Base-by-base conservation (phyloP, 768 basidiomycete species). In the Lactarius pseudohatsudake region DNA sequence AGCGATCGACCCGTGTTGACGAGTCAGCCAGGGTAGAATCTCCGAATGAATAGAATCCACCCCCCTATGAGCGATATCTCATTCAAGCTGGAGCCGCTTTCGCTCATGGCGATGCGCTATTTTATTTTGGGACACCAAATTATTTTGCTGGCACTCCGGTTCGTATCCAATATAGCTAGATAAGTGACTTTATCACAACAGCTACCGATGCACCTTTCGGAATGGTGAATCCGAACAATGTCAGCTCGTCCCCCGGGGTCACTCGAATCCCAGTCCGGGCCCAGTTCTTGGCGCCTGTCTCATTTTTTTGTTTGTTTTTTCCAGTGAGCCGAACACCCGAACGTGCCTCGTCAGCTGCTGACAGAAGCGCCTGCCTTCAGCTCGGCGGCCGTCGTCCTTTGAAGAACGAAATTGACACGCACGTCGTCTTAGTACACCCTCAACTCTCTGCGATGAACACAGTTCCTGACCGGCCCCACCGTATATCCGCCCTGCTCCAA, bases 11-110 rank as follows among this genome's bases (percentile, higher is more conserved):
- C 5, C 11, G 50, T 47, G 45, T 22, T 47, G n/a, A 28, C n/a
- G 18, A 54, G 47, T 38, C 60, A 15, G 41, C 50, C 20, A 22
- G 36, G 34, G 34, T 26, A 54, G 1, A 8, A 15, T 30, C 26
- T 40, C 38, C 38, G 8, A 54, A 53, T 30, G 16, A 54, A 30
- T 41, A 28, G 38, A 55, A 56, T 40, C 56, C 45, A 8, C n/a
- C 45, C 45, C 43, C 62, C 56, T 57, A 56, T 57, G 41, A 6
- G 28, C n/a, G 26, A 34, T 34, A 34, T 34, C 62, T 32, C 62
- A 9, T 63, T 63, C 62, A 57, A 56, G 62, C 26, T 45, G 57
- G n/a, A 26, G 41, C 54, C 54, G 28, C 57, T 8, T 43, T 57
- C 36, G 15, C n/a, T 38, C 30, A 18, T 47, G 59, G 41, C 59